Conservation (phyloP, 805 yeast genomes). For the Kazachstania bromeliacearum region DNA sequence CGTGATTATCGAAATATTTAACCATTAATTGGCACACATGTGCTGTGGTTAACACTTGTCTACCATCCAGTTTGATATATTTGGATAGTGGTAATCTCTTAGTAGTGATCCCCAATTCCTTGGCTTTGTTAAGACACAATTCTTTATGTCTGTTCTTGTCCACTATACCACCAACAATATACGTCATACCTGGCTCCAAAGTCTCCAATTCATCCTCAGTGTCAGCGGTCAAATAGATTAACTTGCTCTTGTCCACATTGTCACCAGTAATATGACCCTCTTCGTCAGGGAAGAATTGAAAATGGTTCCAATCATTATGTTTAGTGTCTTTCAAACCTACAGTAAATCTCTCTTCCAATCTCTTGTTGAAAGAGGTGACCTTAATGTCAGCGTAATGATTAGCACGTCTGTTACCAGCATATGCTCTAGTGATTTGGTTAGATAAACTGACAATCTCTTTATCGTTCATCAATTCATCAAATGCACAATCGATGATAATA, state of each 20-base stretch:
- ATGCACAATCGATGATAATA: slow-evolving; percentile 78
- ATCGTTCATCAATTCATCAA: slow-evolving; percentile 81
- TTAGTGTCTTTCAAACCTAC: slow-evolving; percentile 42
- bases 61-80: slow-evolving; percentile 70
- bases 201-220: slow-evolving; percentile 59
- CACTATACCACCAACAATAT: slow-evolving; percentile 91
- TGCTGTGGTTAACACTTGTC: slow-evolving; percentile 85
- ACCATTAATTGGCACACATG: slow-evolving; percentile 88
- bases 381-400: slow-evolving; percentile 46
- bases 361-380: slow-evolving; percentile 57
- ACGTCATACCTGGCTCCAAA: slow-evolving; percentile 61
- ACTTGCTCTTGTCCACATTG: slow-evolving; percentile 32
- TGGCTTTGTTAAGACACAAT: slow-evolving; percentile 75
- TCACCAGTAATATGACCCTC: slow-evolving; percentile 28
- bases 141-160: slow-evolving; percentile 86
- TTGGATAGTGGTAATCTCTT: slow-evolving; percentile 82
- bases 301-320: slow-evolving; percentile 59
- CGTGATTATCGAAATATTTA: slow-evolving; percentile 65
- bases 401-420: slow-evolving; percentile 65
- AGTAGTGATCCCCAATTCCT: slow-evolving; percentile 56
- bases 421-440: slow-evolving; percentile 72
- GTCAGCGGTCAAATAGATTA: slow-evolving; percentile 77
- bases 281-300: slow-evolving; percentile 39
- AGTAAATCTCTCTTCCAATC: slow-evolving; percentile 61
- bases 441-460: slow-evolving; percentile 61